Conservation (phyloP, 805 yeast genomes). For the Candida arabinofermentans region DNA sequence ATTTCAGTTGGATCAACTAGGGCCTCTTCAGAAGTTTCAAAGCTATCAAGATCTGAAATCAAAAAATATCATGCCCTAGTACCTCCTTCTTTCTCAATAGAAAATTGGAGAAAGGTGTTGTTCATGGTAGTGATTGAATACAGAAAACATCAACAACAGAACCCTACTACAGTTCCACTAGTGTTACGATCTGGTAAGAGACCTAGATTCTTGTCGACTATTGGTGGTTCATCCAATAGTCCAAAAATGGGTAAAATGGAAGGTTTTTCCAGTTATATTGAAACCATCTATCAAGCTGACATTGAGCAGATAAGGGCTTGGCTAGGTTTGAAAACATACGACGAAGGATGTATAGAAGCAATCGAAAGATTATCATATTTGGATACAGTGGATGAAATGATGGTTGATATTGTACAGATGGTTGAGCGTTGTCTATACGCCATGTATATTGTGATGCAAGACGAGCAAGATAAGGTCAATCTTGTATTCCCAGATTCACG, state of each 20-base stretch:
- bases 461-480: slow-evolving; percentile 7
- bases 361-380: slow-evolving; percentile 18
- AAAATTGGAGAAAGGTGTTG: slow-evolving; percentile 21
- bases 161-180: slow-evolving; percentile 1
- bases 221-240: neutral
- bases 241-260: too few relatives aligned
- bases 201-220: slow-evolving; percentile 2
- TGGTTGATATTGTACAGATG: slow-evolving; percentile 22
- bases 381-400: slow-evolving; percentile 15
- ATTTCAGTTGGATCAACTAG: slow-evolving; percentile 11
- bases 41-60: neutral
- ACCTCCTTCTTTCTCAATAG: slow-evolving; percentile 24
- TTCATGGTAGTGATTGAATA: slow-evolving; percentile 17
- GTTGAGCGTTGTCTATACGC: slow-evolving; percentile 22
- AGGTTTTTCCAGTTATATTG: slow-evolving; percentile 4
- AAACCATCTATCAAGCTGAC: slow-evolving; percentile 14
- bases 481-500: slow-evolving; percentile 6
- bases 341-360: slow-evolving; percentile 24
- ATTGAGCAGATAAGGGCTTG: slow-evolving; percentile 21
- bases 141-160: neutral
- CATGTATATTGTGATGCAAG: slow-evolving; percentile 17
- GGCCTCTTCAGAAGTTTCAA: slow-evolving; percentile 2
- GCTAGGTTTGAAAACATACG: slow-evolving; percentile 21
- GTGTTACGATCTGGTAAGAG: slow-evolving; percentile 13
- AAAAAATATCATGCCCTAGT: slow-evolving; percentile 13